Percentiles rank a stretch among this genome's conserved stretches.
These are phyloP conservation scores for Schoenoplectus triqueter DNA, from an alignment of 202 grass and related monocot species.

Conservation along the genomic window DNA sequence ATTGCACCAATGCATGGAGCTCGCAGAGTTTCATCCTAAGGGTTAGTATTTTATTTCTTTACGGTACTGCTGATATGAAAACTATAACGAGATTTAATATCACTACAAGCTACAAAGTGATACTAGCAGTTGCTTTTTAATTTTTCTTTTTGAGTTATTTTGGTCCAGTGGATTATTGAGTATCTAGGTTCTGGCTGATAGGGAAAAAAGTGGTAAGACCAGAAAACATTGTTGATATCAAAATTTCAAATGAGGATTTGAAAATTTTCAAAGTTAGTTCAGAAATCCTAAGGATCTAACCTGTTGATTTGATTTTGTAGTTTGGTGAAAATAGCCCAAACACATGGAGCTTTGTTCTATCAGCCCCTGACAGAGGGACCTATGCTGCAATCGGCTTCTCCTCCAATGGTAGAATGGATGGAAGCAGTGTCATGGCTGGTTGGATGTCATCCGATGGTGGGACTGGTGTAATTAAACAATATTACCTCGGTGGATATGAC, in stretches of 20 bases:
- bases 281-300: neutral
- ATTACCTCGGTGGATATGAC: constrained; percentile 56
- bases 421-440: constrained; percentile 66
- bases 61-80: neutral
- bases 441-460: constrained; percentile 49
- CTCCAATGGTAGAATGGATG: constrained; percentile 48
- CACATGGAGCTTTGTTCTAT: constrained; percentile 58
- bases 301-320: constrained; percentile 23
- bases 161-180: neutral
- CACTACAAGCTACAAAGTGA: neutral
- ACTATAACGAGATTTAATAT: constrained; percentile 4
- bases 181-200: neutral
- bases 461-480: constrained; percentile 55
- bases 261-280: neutral
- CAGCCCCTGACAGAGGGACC: constrained; percentile 53
- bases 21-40: constrained; percentile 60
- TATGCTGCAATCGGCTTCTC: constrained; percentile 78
- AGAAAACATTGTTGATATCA: neutral
- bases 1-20: constrained; percentile 60
- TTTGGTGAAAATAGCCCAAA: constrained; percentile 43
- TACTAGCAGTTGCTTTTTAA: neutral
- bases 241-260: constrained; percentile 14
- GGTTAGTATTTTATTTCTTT: constrained; percentile 15
- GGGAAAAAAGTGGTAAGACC: neutral
- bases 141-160: neutral